phyloP scores from a whole-genome alignment of 805 yeast genomes.

The Candida sonorensis region DNA sequence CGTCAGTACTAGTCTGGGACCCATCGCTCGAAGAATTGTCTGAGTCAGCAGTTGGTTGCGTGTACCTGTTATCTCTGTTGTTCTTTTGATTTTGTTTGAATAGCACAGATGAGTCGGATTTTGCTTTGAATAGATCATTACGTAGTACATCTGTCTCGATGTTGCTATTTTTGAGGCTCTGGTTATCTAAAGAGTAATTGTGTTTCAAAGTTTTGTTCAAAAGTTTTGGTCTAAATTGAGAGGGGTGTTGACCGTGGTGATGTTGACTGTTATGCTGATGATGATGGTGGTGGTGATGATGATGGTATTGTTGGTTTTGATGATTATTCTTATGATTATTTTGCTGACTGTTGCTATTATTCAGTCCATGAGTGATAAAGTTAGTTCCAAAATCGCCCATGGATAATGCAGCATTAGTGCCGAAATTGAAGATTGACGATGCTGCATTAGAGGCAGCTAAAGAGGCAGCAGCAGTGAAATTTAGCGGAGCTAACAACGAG shows the following conservation, averaged over 20 bases:
- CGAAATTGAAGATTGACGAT: conserved; percentile 24
- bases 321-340: neutral
- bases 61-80: neutral
- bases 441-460: conserved; percentile 24
- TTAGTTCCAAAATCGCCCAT: conserved; percentile 23
- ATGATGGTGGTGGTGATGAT: too few species aligned
- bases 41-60: too few species aligned
- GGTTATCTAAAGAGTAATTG: too few species aligned
- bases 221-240: neutral
- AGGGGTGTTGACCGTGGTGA: neutral
- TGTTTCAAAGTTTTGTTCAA: too few species aligned
- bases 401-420: conserved; percentile 23
- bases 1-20: too few species aligned
- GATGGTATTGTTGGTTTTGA: too few species aligned
- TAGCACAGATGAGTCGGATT: neutral
- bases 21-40: too few species aligned
- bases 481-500: conserved; percentile 16
- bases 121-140: neutral
- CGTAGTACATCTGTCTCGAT: too few species aligned
- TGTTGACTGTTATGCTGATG: conserved; percentile 1
- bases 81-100: neutral
- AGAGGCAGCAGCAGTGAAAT: conserved; percentile 21
- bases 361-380: conserved; percentile 6
- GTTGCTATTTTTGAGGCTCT: too few species aligned
- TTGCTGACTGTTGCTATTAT: too few species aligned